A percentile compares a stretch with the other conserved stretches of the same genome.
Conservation (phyloP, 257 asterid species). For the Pogostemon cablin region DNA sequence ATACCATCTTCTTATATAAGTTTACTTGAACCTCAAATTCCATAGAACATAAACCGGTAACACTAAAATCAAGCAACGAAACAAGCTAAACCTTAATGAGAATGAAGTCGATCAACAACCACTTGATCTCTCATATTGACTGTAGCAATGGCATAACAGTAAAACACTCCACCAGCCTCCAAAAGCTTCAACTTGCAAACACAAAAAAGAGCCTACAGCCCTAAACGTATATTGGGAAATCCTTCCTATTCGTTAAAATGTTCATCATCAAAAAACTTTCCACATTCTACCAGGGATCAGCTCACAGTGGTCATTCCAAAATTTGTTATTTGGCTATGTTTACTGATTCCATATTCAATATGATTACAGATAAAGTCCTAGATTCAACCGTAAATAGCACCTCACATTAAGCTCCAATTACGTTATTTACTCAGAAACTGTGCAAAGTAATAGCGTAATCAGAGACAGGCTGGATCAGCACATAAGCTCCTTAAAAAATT, state of each 20-base stretch:
- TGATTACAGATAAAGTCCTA: conserved; percentile 21
- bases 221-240: conserved; percentile 21
- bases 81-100: conserved; percentile 37
- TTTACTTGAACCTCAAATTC: conserved; percentile 42
- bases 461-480: conserved; percentile 20
- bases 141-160: conserved; percentile 28
- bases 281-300: conserved; percentile 25
- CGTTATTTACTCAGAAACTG: neutral
- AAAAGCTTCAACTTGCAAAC: conserved; percentile 23
- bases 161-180: conserved; percentile 26
- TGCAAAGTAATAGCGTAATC: neutral
- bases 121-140: conserved; percentile 29
- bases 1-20: conserved; percentile 45
- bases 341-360: conserved; percentile 20
- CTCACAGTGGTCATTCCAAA: conserved; percentile 12
- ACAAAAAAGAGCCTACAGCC: conserved; percentile 7
- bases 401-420: conserved; percentile 21
- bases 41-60: conserved; percentile 42
- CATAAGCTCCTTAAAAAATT: conserved; percentile 2
- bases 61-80: conserved; percentile 41
- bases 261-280: conserved; percentile 26
- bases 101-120: conserved; percentile 35
- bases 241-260: conserved; percentile 21
- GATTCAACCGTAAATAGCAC: conserved; percentile 15
- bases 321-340: conserved; percentile 20